Percentiles rank a stretch among this genome's conserved stretches.
These are phyloP conservation scores for Claviceps sp. DNA, from an alignment of 2,329 filamentous ascomycete species.

Conservation along the genomic window DNA sequence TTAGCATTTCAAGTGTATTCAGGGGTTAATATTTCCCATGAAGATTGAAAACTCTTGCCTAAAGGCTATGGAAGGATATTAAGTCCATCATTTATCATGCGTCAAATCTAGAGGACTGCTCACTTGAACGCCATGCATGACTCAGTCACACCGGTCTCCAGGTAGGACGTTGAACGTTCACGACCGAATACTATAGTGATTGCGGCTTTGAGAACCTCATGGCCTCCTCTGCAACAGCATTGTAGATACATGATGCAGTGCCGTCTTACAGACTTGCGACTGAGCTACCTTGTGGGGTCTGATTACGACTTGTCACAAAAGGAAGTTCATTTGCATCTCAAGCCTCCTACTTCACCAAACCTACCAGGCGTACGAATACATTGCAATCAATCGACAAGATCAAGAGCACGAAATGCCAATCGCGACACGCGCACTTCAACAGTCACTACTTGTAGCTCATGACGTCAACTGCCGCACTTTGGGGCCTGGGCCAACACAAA, in stretches of 20 bases:
- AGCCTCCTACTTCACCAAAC: background rate
- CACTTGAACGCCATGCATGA: background rate
- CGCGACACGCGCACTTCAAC: background rate
- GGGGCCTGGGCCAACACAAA: background rate
- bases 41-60: background rate
- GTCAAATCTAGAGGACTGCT: background rate
- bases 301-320: conserved; percentile 4
- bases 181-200: background rate
- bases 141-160: background rate
- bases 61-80: background rate
- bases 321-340: background rate
- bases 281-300: background rate
- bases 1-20: background rate
- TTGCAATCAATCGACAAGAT: conserved; percentile 1
- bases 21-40: background rate
- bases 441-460: background rate
- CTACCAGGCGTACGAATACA: background rate
- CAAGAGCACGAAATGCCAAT: background rate
- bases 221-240: background rate
- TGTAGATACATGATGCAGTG: background rate
- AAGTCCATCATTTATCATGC: background rate
- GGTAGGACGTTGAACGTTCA: background rate
- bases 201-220: background rate
- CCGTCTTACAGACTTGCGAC: background rate
- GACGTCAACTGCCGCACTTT: background rate